These are phyloP conservation scores for Ganoderma boninense DNA, from an alignment of 1,284 basidiomycete genomes.

Conservation along the genomic window DNA sequence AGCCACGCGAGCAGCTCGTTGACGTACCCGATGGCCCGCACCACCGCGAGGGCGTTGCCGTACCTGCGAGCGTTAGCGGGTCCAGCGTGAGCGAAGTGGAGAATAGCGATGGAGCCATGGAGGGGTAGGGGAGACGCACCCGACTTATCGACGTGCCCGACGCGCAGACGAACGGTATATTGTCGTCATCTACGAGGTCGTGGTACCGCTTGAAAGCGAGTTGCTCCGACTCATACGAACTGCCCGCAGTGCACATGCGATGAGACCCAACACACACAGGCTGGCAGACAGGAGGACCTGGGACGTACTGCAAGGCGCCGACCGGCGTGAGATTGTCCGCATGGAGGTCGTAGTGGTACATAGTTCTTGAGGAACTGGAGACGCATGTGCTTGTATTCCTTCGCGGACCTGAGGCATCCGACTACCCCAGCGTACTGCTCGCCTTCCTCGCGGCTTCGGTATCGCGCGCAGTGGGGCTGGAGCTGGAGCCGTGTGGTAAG, in stretches of 20 bases:
- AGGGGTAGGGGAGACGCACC: too few relatives aligned
- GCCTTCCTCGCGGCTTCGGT: constrained; percentile 67
- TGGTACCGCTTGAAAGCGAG: constrained; percentile 61
- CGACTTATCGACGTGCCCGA: constrained; percentile 48
- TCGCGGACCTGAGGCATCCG: constrained; percentile 59
- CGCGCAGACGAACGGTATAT: constrained; percentile 72
- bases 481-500: constrained; percentile 54
- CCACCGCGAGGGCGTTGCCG: constrained; percentile 69
- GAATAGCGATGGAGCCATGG: too few relatives aligned
- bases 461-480: constrained; percentile 86
- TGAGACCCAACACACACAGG: too few relatives aligned
- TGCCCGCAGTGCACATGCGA: constrained; percentile 32
- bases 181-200: constrained; percentile 49
- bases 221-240: constrained; percentile 60
- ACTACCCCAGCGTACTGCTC: constrained; percentile 32
- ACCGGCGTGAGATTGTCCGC: constrained; percentile 70
- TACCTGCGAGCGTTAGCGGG: constrained; percentile 51
- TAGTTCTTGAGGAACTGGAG: constrained; percentile 72
- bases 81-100: too few relatives aligned
- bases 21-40: constrained; percentile 84
- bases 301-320: constrained; percentile 74
- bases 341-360: constrained; percentile 60
- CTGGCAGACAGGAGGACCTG: not conserved
- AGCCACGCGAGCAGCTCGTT: constrained; percentile 86
- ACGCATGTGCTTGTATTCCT: constrained; percentile 51